Conservation (phyloP, 768 basidiomycete species). For the Russula emetica region DNA sequence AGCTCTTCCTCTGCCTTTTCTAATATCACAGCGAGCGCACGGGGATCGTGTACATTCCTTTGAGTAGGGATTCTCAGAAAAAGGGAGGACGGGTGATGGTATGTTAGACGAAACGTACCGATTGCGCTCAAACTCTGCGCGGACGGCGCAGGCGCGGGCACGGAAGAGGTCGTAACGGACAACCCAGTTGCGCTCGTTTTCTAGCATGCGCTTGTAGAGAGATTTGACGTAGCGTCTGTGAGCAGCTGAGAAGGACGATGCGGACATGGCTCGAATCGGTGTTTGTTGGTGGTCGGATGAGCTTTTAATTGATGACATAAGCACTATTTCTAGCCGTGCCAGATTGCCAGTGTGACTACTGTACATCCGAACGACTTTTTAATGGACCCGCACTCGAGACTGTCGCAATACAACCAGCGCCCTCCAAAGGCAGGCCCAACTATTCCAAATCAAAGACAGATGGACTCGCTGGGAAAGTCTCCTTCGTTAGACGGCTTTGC, state of each 20-base stretch:
- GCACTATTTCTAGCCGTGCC: not conserved
- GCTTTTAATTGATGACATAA: not conserved
- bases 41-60: too few species aligned
- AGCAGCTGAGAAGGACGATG: constrained; percentile 61
- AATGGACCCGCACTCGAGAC: constrained; percentile 78
- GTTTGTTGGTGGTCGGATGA: not conserved
- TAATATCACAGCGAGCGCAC: constrained; percentile 69
- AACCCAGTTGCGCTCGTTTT: too few species aligned
- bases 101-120: constrained; percentile 46
- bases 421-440: constrained; percentile 63
- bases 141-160: constrained; percentile 73
- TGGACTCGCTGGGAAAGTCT: constrained; percentile 38
- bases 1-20: constrained; percentile 75
- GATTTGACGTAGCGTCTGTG: constrained; percentile 87
- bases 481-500: constrained; percentile 45
- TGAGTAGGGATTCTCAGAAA: too few species aligned
- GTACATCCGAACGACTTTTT: not conserved
- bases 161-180: constrained; percentile 85
- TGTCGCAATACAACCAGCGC: constrained; percentile 70
- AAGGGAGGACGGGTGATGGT: constrained; percentile 20
- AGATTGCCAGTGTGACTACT: too few species aligned
- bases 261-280: constrained; percentile 42
- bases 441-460: constrained; percentile 43
- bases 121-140: constrained; percentile 92
- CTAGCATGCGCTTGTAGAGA: constrained; percentile 84